Base-by-base conservation (phyloP, 164 flowering plant species). In the Taxillus chinensis region DNA sequence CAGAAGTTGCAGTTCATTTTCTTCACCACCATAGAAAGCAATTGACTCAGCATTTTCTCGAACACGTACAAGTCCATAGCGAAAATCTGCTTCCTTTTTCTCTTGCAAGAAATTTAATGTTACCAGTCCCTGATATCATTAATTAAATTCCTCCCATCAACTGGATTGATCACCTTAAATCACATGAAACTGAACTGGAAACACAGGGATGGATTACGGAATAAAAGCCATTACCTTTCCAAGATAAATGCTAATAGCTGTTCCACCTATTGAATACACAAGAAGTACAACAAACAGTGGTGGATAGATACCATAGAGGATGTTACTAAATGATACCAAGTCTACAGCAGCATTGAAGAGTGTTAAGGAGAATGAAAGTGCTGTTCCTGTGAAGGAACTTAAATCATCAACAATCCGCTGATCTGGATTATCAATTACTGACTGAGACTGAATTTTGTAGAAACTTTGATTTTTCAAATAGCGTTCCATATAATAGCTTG, bases 41-140 rank as follows among this genome's bases (percentile, higher is more conserved):
- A 93, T 90, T 16, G 99, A 90, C 74, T 93, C 99, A 58, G 99
- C 95, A 82, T 93, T 93, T 79, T 93, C 99, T 68, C 98, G 73
- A 62, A 93, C 80, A 11, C 95, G 97, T 7, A 93, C 98, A 73
- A 93, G 96, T 59, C 98, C 97, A 74, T 86, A 93, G 59, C 98
- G 95, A 64, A 93, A 93, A 75, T 93, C 99, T 60, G 97, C 98
- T 79, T 93, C 98, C 68, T 88, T 93, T 67, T 93, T 93, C 83
- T 93, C 99, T 89, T 93, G 99, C 68, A 93, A 70, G 74, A 93
- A 93, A 73, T 93, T 93, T 45, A 93, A 75, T 59, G 60, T 77
- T 27, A 90, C 95, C 65, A 93, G 71, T n/a, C 81, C 97, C 98
- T 93, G 74, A 68, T 76, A 65, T 59, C 40, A 68, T 3, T 64